phyloP scores from a whole-genome alignment of 495 filamentous ascomycete genomes.

The Trichocladium uniseriatum region DNA sequence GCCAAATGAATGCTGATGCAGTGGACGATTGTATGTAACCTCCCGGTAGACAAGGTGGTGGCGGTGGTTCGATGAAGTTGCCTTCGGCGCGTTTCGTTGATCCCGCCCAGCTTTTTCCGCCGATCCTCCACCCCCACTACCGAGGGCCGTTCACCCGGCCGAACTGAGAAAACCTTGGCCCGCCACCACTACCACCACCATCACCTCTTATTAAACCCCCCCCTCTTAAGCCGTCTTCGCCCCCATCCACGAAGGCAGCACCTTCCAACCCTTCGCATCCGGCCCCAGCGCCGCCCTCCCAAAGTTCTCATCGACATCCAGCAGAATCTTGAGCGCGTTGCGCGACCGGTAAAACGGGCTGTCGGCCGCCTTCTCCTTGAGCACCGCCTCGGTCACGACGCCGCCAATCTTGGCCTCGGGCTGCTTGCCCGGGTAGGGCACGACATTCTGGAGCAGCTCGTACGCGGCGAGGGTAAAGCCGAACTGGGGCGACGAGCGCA shows the following conservation, averaged over 20 bases:
- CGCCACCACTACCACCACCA: not conserved
- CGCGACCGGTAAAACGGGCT: constrained; percentile 77
- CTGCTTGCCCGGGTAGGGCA: constrained; percentile 68
- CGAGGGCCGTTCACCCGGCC: constrained; percentile 6
- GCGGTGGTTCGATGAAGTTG: constrained; percentile 6
- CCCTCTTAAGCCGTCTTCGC: constrained; percentile 5
- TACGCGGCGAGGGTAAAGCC: constrained; percentile 94
- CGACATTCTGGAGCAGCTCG: constrained; percentile 72
- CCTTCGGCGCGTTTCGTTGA: too few relatives aligned
- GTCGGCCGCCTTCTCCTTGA: constrained; percentile 45
- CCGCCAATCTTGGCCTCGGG: constrained; percentile 30
- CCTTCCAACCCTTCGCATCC: constrained; percentile 41
- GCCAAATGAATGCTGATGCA: too few relatives aligned
- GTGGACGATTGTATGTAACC: too few relatives aligned
- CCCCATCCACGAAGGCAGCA: constrained; percentile 34
- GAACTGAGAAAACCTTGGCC: not conserved
- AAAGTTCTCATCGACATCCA: constrained; percentile 89
- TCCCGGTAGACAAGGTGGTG: constrained; percentile 9
- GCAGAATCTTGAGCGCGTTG: constrained; percentile 93
- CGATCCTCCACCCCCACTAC: not conserved
- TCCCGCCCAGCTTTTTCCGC: too few relatives aligned
- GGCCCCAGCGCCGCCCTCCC: constrained; percentile 54
- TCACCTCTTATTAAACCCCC: not conserved
- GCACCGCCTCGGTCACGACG: constrained; percentile 25
- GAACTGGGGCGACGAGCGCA: constrained; percentile 93